Base-by-base conservation (phyloP, 1,284 basidiomycete species). In the Cutaneotrichosporon mucoides region DNA sequence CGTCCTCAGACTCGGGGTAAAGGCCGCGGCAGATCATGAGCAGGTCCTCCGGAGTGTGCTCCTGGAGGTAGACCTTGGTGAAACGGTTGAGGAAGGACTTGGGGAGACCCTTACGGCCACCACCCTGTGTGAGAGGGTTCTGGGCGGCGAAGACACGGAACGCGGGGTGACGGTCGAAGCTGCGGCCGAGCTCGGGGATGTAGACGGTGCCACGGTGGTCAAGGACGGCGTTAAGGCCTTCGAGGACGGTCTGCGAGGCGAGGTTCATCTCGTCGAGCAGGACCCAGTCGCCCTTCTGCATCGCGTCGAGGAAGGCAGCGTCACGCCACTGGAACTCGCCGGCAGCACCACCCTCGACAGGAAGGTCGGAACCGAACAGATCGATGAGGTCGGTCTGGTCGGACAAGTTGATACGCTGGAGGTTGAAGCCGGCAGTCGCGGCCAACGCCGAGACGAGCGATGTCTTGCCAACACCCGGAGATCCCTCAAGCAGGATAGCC, bases 391-490 rank as follows among this genome's bases (percentile, higher is more conserved):
- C 96, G 0, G 96, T 99, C 79, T 99, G 96, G 71, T 99, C 96
- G 5, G 97, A 99, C 41, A 99, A 80, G 78, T 99, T 99, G 83
- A 99, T 96, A n/a, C 97, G 88, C 72, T 88, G 91, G 12, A 99
- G 82, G 36, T 83, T 79, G 70, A 92, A 86, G 11, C 92, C 90
- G 16, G 88, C 83, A 7, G 89, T 80, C 60, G 86, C 86, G 15
- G 94, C 92, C 3, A 99, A 81, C 4, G 96, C 94, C 12, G 87
- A 84, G 57, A 99, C 83, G 5, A 99, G 83, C 73, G 91, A 96
- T 0, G 97, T 99, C 80, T 99, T 99, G 5, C 97, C 96, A n/a
- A 99, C 96, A 3, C 96, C 96, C 5, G 97, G 97, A 74, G 92
- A 97, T 2, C 96, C 96, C 76, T 99, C 96, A 3, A 99, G 83